A percentile compares a stretch with the other conserved stretches of the same genome.
Evolutionary conservation across 169 alveolate species (phyloP).

Genomic region (Plasmodium sp.): DNA sequence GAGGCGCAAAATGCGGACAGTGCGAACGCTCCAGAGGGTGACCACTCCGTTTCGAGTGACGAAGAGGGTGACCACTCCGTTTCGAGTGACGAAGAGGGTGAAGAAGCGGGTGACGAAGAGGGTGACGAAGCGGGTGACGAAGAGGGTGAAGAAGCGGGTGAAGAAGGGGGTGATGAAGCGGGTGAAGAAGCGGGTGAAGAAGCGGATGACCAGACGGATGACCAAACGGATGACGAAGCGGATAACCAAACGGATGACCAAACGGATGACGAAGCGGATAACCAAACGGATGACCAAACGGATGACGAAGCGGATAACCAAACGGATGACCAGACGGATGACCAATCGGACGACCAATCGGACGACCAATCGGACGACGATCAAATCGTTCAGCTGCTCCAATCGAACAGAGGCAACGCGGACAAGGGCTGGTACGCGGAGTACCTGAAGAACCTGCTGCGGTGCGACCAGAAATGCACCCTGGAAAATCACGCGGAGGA

Average conservation of each 20-base stretch:
- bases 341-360: neutral
- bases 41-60: neutral
- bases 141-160: too few species aligned
- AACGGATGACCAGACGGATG: too few species aligned
- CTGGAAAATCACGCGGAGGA: conserved; percentile 36
- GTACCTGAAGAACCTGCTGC: conserved; percentile 5
- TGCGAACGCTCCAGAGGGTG: neutral
- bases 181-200: too few species aligned
- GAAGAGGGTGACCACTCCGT: neutral
- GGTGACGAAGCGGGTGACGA: neutral
- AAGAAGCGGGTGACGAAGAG: neutral
- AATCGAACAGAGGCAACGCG: neutral
- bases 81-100: neutral
- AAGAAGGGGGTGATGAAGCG: too few species aligned
- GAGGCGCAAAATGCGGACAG: neutral
- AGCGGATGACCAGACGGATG: too few species aligned
- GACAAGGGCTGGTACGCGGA: conserved; percentile 10
- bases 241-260: too few species aligned
- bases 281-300: neutral
- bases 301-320: neutral
- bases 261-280: neutral
- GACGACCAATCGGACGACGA: neutral
- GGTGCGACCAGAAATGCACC: conserved; percentile 10
- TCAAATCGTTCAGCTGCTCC: conserved; percentile 19
- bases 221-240: too few species aligned